A percentile compares a stretch with the other conserved stretches of the same genome.
Conservation (phyloP, 2,329 filamentous ascomycete genomes). For the Claviceps monticola region DNA sequence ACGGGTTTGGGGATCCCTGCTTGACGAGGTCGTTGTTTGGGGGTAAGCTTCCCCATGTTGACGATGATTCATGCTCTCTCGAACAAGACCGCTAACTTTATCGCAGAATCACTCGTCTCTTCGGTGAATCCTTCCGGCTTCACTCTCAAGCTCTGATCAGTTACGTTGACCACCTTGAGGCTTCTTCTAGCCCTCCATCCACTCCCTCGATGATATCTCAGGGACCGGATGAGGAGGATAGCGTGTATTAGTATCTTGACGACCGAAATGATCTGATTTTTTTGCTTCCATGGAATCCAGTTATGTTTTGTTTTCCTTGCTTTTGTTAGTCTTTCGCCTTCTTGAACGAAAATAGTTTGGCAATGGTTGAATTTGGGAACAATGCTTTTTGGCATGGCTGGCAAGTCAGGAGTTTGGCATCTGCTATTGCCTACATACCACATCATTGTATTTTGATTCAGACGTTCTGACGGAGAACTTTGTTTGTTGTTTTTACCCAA, state of each 20-base stretch:
- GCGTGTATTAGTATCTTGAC: conserved; percentile 48
- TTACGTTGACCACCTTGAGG: conserved; percentile 75
- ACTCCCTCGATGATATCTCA: conserved; percentile 61
- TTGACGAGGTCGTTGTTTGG: conserved; percentile 98
- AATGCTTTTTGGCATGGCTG: conserved; percentile 7
- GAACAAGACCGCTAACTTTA: conserved; percentile 9
- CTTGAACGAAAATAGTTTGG: background rate
- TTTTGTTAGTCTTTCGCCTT: background rate
- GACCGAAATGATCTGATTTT: conserved; percentile 30
- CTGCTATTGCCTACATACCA: conserved; percentile 14
- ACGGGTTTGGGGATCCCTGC: conserved; percentile 91
- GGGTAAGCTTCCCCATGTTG: conserved; percentile 52
- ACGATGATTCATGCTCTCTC: background rate
- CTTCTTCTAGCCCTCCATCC: conserved; percentile 48
- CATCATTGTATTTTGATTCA: conserved; percentile 8
- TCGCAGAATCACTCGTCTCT: conserved; percentile 72
- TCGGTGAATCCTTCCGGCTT: conserved; percentile 96
- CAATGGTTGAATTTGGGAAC: background rate
- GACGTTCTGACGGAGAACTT: conserved; percentile 7
- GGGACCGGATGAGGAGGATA: conserved; percentile 57
- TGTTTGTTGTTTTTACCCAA: conserved; percentile 16
- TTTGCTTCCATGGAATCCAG: background rate
- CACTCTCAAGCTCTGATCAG: conserved; percentile 89
- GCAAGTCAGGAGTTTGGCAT: conserved; percentile 7
- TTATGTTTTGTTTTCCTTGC: background rate